Percentiles rank a stretch among this genome's conserved stretches.
Conservation (phyloP, 345 rosid species). For the Eutrema yunnanense region DNA sequence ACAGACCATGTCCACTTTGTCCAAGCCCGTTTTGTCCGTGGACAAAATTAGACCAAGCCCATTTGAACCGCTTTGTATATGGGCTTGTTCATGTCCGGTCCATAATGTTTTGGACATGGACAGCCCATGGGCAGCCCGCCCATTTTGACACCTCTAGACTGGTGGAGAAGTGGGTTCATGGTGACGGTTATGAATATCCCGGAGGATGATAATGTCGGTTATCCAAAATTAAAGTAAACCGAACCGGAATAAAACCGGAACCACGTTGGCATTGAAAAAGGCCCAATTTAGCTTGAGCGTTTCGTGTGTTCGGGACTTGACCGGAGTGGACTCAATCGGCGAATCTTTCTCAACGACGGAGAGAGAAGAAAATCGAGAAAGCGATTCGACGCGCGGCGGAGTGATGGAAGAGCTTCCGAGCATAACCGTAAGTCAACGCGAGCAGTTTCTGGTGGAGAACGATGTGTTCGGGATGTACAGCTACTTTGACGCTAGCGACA, state of each 20-base stretch:
- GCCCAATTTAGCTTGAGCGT: not conserved
- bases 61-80: no score
- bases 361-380: not conserved
- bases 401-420: conserved; percentile 37
- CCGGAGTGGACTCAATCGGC: not conserved
- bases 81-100: no score
- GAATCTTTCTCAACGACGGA: conserved; percentile 3
- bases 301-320: no score
- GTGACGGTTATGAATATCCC: not conserved
- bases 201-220: not conserved
- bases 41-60: no score
- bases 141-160: no score
- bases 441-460: conserved; percentile 55
- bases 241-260: not conserved
- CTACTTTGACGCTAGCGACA: conserved; percentile 44
- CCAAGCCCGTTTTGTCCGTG: no score
- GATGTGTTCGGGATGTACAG: conserved; percentile 54
- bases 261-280: not conserved
- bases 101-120: no score
- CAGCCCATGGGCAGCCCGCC: no score
- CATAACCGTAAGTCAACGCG: conserved; percentile 58
- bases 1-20: no score
- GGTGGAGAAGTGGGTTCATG: conserved; percentile 3
- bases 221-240: not conserved
- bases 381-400: conserved; percentile 7